Conservation (phyloP, 225 moss, liverwort and hornwort species). For the Physcomitrellopsis africana region DNA sequence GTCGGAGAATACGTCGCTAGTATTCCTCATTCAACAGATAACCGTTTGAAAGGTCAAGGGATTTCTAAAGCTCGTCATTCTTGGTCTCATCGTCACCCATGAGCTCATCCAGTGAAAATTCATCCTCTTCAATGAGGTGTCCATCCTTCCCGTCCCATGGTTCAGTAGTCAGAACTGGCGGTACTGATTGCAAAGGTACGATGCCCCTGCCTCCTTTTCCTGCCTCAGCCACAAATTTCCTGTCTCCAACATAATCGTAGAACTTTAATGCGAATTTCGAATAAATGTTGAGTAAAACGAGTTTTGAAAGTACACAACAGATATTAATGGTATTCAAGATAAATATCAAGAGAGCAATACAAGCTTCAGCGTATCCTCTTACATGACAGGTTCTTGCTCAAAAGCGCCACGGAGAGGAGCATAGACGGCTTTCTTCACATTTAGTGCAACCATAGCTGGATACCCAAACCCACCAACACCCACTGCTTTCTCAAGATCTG, state of each 20-base stretch:
- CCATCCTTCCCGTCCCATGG: slow-evolving; percentile 96
- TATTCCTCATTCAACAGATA: slow-evolving; percentile 5
- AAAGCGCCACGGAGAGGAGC: slow-evolving; percentile 91
- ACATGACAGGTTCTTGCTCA: slow-evolving; percentile 80
- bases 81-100: slow-evolving; percentile 61
- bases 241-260: slow-evolving; percentile 37
- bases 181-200: slow-evolving; percentile 67
- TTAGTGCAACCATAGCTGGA: slow-evolving; percentile 91
- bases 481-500: slow-evolving; percentile 84
- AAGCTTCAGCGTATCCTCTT: slow-evolving; percentile 35
- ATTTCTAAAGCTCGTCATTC: slow-evolving; percentile 59
- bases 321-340: not conserved
- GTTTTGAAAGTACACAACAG: not conserved
- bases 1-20: slow-evolving; percentile 14
- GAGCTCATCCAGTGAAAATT: slow-evolving; percentile 94
- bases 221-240: slow-evolving; percentile 89
- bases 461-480: slow-evolving; percentile 99
- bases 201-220: slow-evolving; percentile 88
- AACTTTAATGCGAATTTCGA: not conserved
- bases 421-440: slow-evolving; percentile 88
- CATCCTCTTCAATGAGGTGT: slow-evolving; percentile 83
- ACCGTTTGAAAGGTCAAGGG: slow-evolving; percentile 6
- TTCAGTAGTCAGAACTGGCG: slow-evolving; percentile 58
- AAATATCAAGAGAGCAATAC: slow-evolving; percentile 16
- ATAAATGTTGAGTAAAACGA: not conserved